These are phyloP conservation scores for Xylaria sp. DNA, from an alignment of 2,329 filamentous ascomycete genomes.

Conservation along the genomic window DNA sequence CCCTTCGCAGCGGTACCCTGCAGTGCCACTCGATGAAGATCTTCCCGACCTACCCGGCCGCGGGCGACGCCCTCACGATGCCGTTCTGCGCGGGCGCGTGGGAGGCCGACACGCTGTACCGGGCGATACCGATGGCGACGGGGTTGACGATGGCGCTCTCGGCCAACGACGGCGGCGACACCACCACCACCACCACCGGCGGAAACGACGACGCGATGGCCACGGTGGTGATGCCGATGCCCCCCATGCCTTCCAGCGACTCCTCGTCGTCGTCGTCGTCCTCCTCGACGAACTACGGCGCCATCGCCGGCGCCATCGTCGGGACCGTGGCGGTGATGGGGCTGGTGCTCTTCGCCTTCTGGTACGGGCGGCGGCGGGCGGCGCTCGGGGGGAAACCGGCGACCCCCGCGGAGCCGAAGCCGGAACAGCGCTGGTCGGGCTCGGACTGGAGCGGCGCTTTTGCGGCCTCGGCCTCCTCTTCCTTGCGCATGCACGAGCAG, in stretches of 20 bases:
- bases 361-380: constrained; percentile 9
- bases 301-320: constrained; percentile 8
- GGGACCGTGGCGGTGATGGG: constrained; percentile 6
- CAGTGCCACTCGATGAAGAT: constrained; percentile 15
- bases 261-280: too few relatives aligned
- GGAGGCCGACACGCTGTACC: constrained; percentile 13
- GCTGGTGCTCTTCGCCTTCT: constrained; percentile 12
- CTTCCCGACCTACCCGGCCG: constrained; percentile 5
- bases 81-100: constrained; percentile 10
- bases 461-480: too few relatives aligned
- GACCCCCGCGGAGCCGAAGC: not conserved
- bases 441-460: not conserved
- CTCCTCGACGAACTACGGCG: constrained; percentile 6
- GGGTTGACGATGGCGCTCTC: constrained; percentile 4
- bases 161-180: not conserved
- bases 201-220: not conserved
- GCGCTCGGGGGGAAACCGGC: not conserved
- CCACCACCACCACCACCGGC: not conserved
- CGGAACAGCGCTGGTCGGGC: not conserved
- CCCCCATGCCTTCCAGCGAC: not conserved
- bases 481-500: not conserved
- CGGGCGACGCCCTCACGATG: constrained; percentile 3
- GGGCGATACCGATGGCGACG: constrained; percentile 14
- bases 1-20: constrained; percentile 11
- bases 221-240: not conserved